Evolutionary conservation across 495 filamentous ascomycete genomes (phyloP), one percentile per base, ranked within the genome.

Genomic region (Aspergillus olivimuriae): DNA sequence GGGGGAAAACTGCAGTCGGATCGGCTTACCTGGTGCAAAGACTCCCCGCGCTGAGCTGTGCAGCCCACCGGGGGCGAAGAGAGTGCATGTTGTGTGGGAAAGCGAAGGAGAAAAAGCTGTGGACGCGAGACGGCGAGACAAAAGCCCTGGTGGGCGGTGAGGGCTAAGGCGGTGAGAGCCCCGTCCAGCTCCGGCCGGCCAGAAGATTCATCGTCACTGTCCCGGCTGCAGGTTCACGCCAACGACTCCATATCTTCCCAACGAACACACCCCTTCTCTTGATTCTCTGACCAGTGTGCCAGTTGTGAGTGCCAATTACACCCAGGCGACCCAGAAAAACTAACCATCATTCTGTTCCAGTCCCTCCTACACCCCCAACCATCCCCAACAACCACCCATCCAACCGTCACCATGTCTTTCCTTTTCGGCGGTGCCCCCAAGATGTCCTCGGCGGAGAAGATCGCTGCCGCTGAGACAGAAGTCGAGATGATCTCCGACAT

Each of bases 361-460:
- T 16, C 14, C 16, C 22, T n/a, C 10, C n/a, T n/a, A n/a, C n/a
- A n/a, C n/a, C n/a, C n/a, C n/a, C n/a, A n/a, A n/a, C n/a, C n/a
- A n/a, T n/a, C 16, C 23, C 21, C 7, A n/a, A 43, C 39, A 36
- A 14, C 28, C 16, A 10, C 24, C 12, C 20, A 39, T 26, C 47
- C 48, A 22, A 8, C 44, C 33, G 19, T 53, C 66, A 92, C 54
- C 39, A 94, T 97, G 91, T 96, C 89, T 51, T 94, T 95, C 76
- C 84, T 98, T 56, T 84, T 96, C 67, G 88, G 89, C 65, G 76
- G 82, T 52, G 66, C 74, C 37, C 85, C 89, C 41, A 88, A 95
- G 69, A 86, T 88, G 60, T 83, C 88, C 55, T 95, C 88, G 52
- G 92, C 85, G 54, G 81, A 96, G 74, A 97, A 97, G 76, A 91